Evolutionary conservation across 441 rosid species (phyloP), one percentile per base, ranked within the genome.

Genomic region (Croton laevigatus): DNA sequence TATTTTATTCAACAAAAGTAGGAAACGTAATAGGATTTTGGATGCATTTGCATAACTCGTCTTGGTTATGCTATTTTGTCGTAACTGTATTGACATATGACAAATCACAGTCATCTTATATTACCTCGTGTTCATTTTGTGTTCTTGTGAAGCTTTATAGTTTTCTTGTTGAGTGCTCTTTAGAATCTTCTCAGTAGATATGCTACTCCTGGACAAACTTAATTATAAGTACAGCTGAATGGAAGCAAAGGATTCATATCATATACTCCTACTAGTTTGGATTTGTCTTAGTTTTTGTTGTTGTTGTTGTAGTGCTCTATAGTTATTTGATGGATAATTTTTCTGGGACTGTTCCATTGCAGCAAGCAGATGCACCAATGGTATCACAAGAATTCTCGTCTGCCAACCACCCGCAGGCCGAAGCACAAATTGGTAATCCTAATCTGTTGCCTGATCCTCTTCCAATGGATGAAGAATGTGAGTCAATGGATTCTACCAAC

Each of bases 401-500:
- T 37, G 75, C 44, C 49, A 80, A 80, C 62, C 81, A 79, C 62
- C 65, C 71, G 8, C 82, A 73, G 37, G 76, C 68, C 58, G 92
- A 87, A 73, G 59, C 82, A 13, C 83, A 76, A 73, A 83, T 78
- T 80, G 83, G 74, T 40, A 81, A 77, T 68, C 71, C 73, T 51
- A 80, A 76, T 66, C 70, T 73, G 34, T 71, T 82, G 74, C 86
- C 81, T 45, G 77, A 38, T 61, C 85, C 83, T 60, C 87, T 82
- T 71, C 76, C 88, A 27, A 58, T 89, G 81, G 92, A 89, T 19
- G 95, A 89, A 78, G 95, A 87, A 83, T 84, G 88, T 49, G 94
- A 90, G 76, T 91, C 98, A 23, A 94, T 94, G 98, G 95, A 94
- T 76, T 94, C 97, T 19, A 83, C 89, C 72, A 87, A 87, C 86